Conservation (phyloP, 2,329 filamentous ascomycete genomes). For the Bimuria novae-zelandiae region DNA sequence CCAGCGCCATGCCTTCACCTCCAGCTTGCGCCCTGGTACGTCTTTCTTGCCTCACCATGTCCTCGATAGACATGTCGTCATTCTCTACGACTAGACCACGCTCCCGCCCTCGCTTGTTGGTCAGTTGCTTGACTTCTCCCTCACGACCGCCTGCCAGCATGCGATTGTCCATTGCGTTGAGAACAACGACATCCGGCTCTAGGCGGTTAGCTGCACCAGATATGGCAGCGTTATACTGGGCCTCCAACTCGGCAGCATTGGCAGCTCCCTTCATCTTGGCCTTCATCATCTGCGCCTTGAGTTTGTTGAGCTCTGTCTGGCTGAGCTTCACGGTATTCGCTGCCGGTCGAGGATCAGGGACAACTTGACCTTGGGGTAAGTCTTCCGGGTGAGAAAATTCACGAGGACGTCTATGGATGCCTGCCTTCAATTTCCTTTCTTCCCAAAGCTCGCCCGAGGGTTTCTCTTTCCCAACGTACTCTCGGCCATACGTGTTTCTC, state of each 20-base stretch:
- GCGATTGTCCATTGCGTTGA: constrained; percentile 87
- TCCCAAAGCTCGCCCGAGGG: constrained; percentile 85
- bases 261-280: constrained; percentile 82
- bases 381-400: constrained; percentile 33
- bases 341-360: constrained; percentile 60
- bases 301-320: constrained; percentile 79
- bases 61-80: constrained; percentile 92
- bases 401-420: constrained; percentile 48
- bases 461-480: constrained; percentile 82
- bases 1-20: constrained; percentile 80
- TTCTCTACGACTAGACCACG: constrained; percentile 87
- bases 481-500: constrained; percentile 78
- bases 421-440: constrained; percentile 69
- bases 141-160: constrained; percentile 79
- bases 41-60: constrained; percentile 95
- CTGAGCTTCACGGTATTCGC: constrained; percentile 63
- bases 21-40: constrained; percentile 77
- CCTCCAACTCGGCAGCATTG: constrained; percentile 76
- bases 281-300: constrained; percentile 95
- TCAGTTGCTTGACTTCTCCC: constrained; percentile 76
- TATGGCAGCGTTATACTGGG: constrained; percentile 79
- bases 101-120: constrained; percentile 81
- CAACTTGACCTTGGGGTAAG: constrained; percentile 59
- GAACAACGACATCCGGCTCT: constrained; percentile 72
- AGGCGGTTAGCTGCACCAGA: constrained; percentile 62